Evolutionary conservation across 164 flowering plant genomes (phyloP), one percentile per base, ranked within the genome.

Genomic region (Magnolia officinalis): DNA sequence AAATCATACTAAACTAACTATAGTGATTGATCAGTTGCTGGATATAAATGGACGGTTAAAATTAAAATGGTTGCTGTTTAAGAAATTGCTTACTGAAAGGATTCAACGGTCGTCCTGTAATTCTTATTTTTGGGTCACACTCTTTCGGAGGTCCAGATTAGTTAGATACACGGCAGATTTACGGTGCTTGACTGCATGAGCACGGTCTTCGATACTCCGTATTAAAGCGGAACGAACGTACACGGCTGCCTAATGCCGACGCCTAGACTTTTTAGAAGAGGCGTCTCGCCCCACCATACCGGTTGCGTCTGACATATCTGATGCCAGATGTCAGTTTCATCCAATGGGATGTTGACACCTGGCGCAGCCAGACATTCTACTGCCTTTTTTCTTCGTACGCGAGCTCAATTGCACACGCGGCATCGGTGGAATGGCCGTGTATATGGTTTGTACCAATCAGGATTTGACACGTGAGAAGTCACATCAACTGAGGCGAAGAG

Each of bases 211-310:
- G 45, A 4, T 37, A 37, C 45, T 37, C 45, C 45, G 45, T 37
- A 37, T 4, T 37, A 37, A 37, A 31, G 50, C 49, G 31, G 18
- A 8, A 24, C 49, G 50, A 31, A 67, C 71, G 71, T 67, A 19
- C 71, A 67, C 71, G 71, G 68, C 31, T 67, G 61, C 18, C 61
- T 1, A 55, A 55, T 13, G 61, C 61, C 61, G 61, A 55, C 61
- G 10, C 6, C 8, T 31, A 19, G 71, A 11, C 29, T 20, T 24
- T 65, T 63, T 63, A n/a, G 65, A 63, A 29, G 24, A 37, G 45
- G 45, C 65, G 21, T 21, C 10, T 8, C 13, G 68, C 37, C 24
- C 29, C 21, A 21, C 68, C 18, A 14, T 67, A 4, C 45, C 71
- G 13, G 50, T 26, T 67, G 71, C 71, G 71, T 67, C 71, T 29